phyloP scores from a whole-genome alignment of 2,329 filamentous ascomycete species.

The Bipolaris bicolor region DNA sequence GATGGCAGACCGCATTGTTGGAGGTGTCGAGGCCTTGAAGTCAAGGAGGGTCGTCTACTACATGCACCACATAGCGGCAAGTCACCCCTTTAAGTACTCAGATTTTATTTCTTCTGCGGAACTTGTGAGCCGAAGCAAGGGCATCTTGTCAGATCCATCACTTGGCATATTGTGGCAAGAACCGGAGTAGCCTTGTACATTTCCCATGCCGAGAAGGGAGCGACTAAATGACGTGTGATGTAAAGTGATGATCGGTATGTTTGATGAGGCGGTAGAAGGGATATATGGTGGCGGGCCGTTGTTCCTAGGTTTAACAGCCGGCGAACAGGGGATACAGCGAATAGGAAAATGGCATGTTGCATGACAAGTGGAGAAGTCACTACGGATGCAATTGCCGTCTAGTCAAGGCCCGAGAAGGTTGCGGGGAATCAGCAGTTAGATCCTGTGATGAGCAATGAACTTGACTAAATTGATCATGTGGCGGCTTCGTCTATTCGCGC shows the following conservation, averaged over 20 bases:
- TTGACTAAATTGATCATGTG: conserved; percentile 2
- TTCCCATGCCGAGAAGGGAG: conserved; percentile 5
- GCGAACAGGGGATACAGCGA: conserved; percentile 31
- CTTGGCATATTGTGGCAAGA: conserved; percentile 27
- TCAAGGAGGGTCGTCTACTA: conserved; percentile 2
- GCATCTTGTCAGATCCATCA: conserved; percentile 22
- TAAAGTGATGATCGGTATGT: conserved; percentile 33
- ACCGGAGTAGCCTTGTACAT: conserved; percentile 6
- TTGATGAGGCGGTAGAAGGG: conserved; percentile 33
- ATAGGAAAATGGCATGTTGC: conserved; percentile 26
- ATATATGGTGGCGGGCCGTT: conserved; percentile 41
- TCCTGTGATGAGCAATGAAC: conserved; percentile 6
- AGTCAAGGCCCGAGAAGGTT: conserved; percentile 12
- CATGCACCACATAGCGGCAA: conserved; percentile 7
- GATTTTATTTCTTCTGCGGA: conserved; percentile 3
- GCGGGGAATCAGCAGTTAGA: conserved; percentile 24
- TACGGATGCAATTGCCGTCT: conserved; percentile 21
- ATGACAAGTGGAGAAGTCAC: conserved; percentile 17
- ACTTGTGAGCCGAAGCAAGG: conserved; percentile 10
- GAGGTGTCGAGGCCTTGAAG: background rate
- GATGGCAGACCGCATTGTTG: conserved; percentile 37
- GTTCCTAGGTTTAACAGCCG: conserved; percentile 35
- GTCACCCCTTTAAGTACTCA: conserved; percentile 30
- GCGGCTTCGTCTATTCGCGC: conserved; percentile 1
- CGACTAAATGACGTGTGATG: conserved; percentile 19